Evolutionary conservation across 495 filamentous ascomycete genomes (phyloP).

Genomic region (Penicillium odoratum): DNA sequence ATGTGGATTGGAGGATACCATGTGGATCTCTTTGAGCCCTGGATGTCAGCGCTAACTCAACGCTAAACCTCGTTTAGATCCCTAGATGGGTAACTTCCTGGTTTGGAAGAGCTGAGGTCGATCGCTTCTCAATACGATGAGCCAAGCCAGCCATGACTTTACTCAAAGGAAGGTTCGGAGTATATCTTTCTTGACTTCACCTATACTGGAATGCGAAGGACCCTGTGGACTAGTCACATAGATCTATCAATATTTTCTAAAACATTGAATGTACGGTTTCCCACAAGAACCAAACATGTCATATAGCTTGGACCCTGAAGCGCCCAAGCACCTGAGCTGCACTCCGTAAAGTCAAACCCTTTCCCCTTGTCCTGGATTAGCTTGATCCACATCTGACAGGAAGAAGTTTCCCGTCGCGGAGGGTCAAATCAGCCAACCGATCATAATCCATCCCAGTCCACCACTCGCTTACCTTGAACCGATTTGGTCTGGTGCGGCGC

Average conservation of each 20-base stretch:
- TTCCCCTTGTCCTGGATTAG: background rate
- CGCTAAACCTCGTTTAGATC: too few species aligned
- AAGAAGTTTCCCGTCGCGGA: background rate
- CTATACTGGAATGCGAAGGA: too few species aligned
- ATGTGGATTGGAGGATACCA: too few species aligned
- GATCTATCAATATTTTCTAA: background rate
- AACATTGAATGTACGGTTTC: too few species aligned
- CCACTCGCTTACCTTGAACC: conserved; percentile 28
- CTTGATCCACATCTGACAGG: background rate
- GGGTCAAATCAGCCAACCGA: background rate
- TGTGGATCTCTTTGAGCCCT: too few species aligned
- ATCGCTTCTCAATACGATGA: too few species aligned
- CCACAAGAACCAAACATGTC: background rate
- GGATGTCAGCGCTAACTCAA: too few species aligned
- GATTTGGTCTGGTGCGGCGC: conserved; percentile 16
- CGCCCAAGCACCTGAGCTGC: background rate
- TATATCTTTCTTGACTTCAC: too few species aligned
- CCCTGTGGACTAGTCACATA: background rate
- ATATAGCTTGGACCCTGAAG: background rate
- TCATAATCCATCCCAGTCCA: conserved; percentile 14
- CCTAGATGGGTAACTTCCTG: too few species aligned
- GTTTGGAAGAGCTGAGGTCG: too few species aligned
- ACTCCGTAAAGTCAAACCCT: background rate
- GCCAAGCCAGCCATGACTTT: too few species aligned
- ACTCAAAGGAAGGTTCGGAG: too few species aligned